These are phyloP conservation scores for Nelumbo lutea DNA, from an alignment of 164 flowering plant species.

Conservation along the genomic window DNA sequence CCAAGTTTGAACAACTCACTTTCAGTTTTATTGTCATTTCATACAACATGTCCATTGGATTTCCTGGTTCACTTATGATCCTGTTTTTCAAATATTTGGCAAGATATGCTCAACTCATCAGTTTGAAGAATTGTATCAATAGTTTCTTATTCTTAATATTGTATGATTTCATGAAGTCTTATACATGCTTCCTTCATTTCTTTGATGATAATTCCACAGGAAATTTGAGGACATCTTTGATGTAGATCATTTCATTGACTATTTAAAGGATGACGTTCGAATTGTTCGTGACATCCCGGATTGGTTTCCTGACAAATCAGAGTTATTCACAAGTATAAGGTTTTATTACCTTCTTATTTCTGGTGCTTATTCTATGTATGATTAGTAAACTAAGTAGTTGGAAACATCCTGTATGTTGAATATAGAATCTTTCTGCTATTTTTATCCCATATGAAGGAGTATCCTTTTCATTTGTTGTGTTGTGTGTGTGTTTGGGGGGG, in stretches of 20 bases:
- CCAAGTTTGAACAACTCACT: too few species aligned
- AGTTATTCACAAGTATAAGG: constrained; percentile 92
- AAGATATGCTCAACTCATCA: too few species aligned
- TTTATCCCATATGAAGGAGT: neutral
- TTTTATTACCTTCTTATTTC: constrained; percentile 19
- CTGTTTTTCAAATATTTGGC: too few species aligned
- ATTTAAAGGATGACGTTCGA: constrained; percentile 89
- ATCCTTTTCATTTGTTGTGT: neutral
- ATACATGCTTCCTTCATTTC: neutral
- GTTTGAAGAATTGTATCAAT: neutral
- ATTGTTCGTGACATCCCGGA: constrained; percentile 98
- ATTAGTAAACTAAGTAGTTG: neutral
- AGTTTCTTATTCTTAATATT: neutral
- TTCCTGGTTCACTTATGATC: too few species aligned
- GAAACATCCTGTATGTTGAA: neutral
- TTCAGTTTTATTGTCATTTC: too few species aligned
- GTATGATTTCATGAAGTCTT: constrained; percentile 2
- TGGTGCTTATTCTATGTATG: neutral
- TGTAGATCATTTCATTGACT: constrained; percentile 98
- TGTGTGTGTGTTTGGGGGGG: neutral
- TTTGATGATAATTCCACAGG: constrained; percentile 39
- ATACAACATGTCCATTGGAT: too few species aligned
- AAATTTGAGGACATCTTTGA: constrained; percentile 98
- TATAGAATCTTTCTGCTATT: neutral
- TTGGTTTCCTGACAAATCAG: constrained; percentile 92